A percentile compares a stretch with the other conserved stretches of the same genome.
phyloP scores from a whole-genome alignment of 805 yeast genomes.

The Cyberlindnera euphorbiae region DNA sequence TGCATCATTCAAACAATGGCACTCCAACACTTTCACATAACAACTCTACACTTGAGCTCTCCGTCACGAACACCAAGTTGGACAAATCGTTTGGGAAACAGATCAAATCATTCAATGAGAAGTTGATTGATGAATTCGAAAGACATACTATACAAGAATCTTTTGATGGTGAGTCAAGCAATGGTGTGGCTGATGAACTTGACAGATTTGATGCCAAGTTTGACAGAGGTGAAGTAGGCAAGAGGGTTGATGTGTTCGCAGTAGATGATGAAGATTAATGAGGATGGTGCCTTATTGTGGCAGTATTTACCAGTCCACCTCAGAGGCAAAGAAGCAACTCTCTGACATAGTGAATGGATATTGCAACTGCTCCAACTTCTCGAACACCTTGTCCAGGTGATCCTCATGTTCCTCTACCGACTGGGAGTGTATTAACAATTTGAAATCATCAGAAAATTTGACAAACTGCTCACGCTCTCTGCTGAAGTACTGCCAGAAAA shows the following conservation, averaged over 20 bases:
- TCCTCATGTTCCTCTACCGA: background rate
- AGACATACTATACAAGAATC: conserved; percentile 7
- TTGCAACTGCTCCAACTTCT: background rate
- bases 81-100: conserved; percentile 21
- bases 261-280: conserved; percentile 13
- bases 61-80: conserved; percentile 5
- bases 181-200: conserved; percentile 3
- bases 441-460: background rate
- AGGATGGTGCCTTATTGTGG: background rate
- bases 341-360: conserved; percentile 1
- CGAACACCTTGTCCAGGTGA: background rate
- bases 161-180: background rate
- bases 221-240: conserved; percentile 37
- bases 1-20: conserved; percentile 33
- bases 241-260: conserved; percentile 26
- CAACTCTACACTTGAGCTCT: conserved; percentile 8
- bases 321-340: background rate
- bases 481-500: background rate
- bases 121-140: conserved; percentile 22
- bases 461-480: background rate
- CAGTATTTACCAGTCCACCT: background rate
- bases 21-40: conserved; percentile 20
- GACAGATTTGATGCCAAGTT: conserved; percentile 34
- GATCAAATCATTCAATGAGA: conserved; percentile 17
- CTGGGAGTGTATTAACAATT: background rate